Evolutionary conservation across 352 stramenopile genomes (phyloP).

Genomic region (Peronospora belbahrii): DNA sequence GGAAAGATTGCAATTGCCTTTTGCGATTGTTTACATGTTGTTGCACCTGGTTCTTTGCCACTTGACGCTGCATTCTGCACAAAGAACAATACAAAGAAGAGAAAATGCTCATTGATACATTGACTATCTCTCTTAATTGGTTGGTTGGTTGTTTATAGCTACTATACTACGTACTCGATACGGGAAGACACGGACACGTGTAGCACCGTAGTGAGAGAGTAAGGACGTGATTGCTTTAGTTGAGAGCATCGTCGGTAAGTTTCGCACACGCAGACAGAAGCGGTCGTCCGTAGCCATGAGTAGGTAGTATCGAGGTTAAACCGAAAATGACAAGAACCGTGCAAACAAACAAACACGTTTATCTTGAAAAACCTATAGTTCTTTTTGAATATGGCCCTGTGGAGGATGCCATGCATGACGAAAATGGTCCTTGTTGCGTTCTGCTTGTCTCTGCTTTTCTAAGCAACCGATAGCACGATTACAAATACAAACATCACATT

Average conservation of each 20-base stretch:
- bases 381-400: neutral
- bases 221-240: slow-evolving; percentile 45
- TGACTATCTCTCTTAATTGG: too few relatives aligned
- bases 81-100: slow-evolving; percentile 2
- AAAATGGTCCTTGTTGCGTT: slow-evolving; percentile 5
- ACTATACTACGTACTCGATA: slow-evolving; percentile 17
- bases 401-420: neutral
- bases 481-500: too few relatives aligned
- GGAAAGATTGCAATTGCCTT: slow-evolving; percentile 46
- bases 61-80: slow-evolving; percentile 21
- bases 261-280: slow-evolving; percentile 43
- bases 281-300: slow-evolving; percentile 5
- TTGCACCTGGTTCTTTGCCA: slow-evolving; percentile 25
- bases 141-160: too few relatives aligned
- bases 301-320: too few relatives aligned
- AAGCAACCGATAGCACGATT: slow-evolving; percentile 3
- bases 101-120: too few relatives aligned
- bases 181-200: slow-evolving; percentile 35
- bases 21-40: slow-evolving; percentile 13
- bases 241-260: slow-evolving; percentile 53
- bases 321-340: too few relatives aligned
- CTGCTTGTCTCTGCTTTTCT: slow-evolving; percentile 13
- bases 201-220: slow-evolving; percentile 52
- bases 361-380: slow-evolving; percentile 4
- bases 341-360: neutral